Evolutionary conservation across 2,329 filamentous ascomycete species (phyloP).

Genomic region (Colletotrichum sojae): DNA sequence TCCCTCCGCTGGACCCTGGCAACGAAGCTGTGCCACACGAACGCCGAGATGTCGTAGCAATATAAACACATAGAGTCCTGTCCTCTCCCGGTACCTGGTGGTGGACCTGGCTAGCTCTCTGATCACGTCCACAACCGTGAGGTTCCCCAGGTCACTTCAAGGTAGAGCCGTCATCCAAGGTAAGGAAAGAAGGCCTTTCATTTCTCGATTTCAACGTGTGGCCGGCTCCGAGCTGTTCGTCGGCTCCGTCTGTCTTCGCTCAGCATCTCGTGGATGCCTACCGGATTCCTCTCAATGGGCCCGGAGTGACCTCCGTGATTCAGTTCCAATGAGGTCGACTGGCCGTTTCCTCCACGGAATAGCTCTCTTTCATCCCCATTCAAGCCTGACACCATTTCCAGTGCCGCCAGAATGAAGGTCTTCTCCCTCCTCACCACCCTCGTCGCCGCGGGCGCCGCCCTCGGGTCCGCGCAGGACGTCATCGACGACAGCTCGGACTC

Average conservation of each 20-base stretch:
- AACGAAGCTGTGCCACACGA: not conserved
- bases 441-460: slow-evolving; percentile 37
- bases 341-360: not conserved
- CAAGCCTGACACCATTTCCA: slow-evolving; percentile 6
- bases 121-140: slow-evolving; percentile 20
- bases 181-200: slow-evolving; percentile 14
- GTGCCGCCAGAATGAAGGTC: slow-evolving; percentile 42
- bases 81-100: not conserved
- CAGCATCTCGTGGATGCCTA: too few species aligned
- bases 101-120: slow-evolving; percentile 6
- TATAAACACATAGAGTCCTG: slow-evolving; percentile 35
- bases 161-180: slow-evolving; percentile 17
- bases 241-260: not conserved
- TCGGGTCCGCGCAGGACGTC: slow-evolving; percentile 46
- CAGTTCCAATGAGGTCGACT: not conserved
- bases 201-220: not conserved
- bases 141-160: slow-evolving; percentile 6
- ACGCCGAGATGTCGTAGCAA: not conserved
- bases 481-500: slow-evolving; percentile 53
- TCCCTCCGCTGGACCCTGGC: slow-evolving; percentile 10
- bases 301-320: not conserved
- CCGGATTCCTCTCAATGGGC: too few species aligned
- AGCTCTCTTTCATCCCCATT: not conserved
- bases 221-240: not conserved
- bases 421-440: slow-evolving; percentile 35